These are phyloP conservation scores for Stylonectria norvegica DNA, from an alignment of 2,329 filamentous ascomycete genomes.

Conservation along the genomic window DNA sequence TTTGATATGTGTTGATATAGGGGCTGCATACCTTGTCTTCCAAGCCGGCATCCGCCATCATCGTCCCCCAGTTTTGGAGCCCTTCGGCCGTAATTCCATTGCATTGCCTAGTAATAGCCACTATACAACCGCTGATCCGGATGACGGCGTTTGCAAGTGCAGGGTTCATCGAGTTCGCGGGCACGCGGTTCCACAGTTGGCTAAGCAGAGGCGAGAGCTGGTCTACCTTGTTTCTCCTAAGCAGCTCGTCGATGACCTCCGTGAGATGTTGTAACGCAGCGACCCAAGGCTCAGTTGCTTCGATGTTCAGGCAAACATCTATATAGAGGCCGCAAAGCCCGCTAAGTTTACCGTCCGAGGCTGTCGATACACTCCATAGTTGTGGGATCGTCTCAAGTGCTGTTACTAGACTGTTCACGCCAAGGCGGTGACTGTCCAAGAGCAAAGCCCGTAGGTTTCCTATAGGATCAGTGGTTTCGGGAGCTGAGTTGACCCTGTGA, in stretches of 20 bases:
- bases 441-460: constrained; percentile 27
- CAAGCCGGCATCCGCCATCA: constrained; percentile 47
- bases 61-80: constrained; percentile 44
- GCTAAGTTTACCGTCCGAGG: constrained; percentile 24
- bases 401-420: constrained; percentile 35
- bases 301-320: constrained; percentile 36
- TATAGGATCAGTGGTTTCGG: constrained; percentile 19
- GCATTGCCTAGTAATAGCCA: constrained; percentile 33
- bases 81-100: constrained; percentile 12
- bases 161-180: constrained; percentile 42
- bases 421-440: constrained; percentile 26
- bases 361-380: constrained; percentile 29
- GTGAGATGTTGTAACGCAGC: constrained; percentile 48
- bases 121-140: constrained; percentile 44
- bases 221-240: constrained; percentile 26
- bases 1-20: neutral
- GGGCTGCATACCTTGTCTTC: constrained; percentile 45
- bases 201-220: constrained; percentile 35
- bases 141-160: constrained; percentile 49
- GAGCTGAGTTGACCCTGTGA: constrained; percentile 35
- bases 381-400: constrained; percentile 34
- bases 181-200: constrained; percentile 40
- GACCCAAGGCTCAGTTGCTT: constrained; percentile 44
- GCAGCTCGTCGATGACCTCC: constrained; percentile 39
- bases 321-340: constrained; percentile 43